Percentiles rank a stretch among this genome's conserved stretches.
These are phyloP conservation scores for Oryza longistaminata DNA, from an alignment of 176 grass and related monocot genomes.

Conservation along the genomic window DNA sequence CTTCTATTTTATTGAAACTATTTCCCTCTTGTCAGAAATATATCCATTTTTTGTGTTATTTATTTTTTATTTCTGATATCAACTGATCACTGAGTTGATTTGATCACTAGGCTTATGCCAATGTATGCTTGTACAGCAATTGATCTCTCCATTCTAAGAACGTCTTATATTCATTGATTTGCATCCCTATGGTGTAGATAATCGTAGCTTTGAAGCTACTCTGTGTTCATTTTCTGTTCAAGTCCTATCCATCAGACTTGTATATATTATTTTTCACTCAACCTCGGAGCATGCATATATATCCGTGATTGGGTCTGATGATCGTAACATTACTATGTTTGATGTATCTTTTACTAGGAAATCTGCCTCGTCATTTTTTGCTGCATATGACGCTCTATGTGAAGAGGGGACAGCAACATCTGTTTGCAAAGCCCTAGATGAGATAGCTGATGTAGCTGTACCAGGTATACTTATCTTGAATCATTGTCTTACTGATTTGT, in stretches of 20 bases:
- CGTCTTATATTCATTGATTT: neutral
- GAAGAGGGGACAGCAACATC: conserved; percentile 95
- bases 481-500: neutral
- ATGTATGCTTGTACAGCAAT: neutral
- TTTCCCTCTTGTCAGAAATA: neutral
- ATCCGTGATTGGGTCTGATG: neutral
- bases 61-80: conserved; percentile 2
- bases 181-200: neutral
- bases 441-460: conserved; percentile 92
- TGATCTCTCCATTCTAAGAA: neutral
- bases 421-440: conserved; percentile 91
- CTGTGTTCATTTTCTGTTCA: conserved; percentile 1
- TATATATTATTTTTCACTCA: conserved; percentile 26
- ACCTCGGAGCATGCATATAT: neutral
- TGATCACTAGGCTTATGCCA: neutral
- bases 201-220: neutral
- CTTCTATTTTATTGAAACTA: neutral
- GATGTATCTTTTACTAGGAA: conserved; percentile 60
- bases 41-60: neutral
- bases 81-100: conserved; percentile 21
- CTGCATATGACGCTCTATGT: conserved; percentile 90
- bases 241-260: neutral
- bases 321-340: neutral
- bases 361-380: conserved; percentile 91
- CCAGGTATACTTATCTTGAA: conserved; percentile 45